Base-by-base conservation (phyloP, 75 land plant species). In the Cryptomeria japonica region DNA sequence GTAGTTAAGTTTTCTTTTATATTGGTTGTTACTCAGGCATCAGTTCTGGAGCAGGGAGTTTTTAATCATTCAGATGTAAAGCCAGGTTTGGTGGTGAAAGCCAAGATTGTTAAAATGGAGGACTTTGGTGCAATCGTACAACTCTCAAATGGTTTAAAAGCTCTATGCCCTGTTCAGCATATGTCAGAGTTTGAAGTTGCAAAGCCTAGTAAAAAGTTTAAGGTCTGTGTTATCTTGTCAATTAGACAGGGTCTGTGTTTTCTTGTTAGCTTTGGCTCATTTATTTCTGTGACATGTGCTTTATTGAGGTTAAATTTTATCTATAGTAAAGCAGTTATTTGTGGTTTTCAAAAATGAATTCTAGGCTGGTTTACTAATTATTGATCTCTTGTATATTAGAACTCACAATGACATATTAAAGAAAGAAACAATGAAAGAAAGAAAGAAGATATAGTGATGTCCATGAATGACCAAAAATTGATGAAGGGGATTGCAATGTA, bases 181-280 rank as follows among this genome's bases (percentile, higher is more conserved):
- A 98, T 98, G 99, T 97, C 99, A 36, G 99, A 98, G 87, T 93
- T 94, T 89, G 93, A 93, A 41, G 87, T 96, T 41, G 85, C 89
- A 13, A 95, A 95, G 58, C 97, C 97, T 75, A 76, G 92, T 72
- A 91, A 94, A 72, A 98, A 97, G 83, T 98, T 98, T 89, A 89
- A 97, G 99, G 99, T 98, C 3, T 2, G 87, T 72, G 58, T 73
- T 80, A 5, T 28, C 76, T 70, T 22, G 31, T 58, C 61, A 70
- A 38, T 3, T 32, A n/a, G n/a, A n/a, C n/a, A n/a, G n/a, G 99
- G 99, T 98, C 3, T 2, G 87, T 72, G 58, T 73, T 80, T 1
- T 28, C 76, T 70, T 22, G 31, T 58, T 64, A 70, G 49, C 13
- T 34, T 75, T 31, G 77, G 14, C 77, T 75, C 37, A 3, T 31